Percentiles rank a stretch among this genome's conserved stretches.
These are phyloP conservation scores for Hirschioporus abietinus DNA, from an alignment of 768 basidiomycete genomes.

Conservation along the genomic window DNA sequence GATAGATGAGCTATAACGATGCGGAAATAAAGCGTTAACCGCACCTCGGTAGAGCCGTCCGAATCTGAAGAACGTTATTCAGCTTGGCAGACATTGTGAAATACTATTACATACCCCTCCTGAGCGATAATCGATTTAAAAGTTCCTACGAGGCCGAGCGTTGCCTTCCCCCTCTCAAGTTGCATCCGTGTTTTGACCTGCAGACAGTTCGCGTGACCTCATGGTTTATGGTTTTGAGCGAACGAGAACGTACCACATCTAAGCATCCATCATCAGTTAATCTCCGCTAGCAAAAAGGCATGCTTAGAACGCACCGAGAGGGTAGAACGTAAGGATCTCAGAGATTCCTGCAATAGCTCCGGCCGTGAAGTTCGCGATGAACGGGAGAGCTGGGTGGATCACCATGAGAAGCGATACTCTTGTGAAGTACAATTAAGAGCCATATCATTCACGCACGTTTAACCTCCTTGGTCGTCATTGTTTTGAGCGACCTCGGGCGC, in stretches of 20 bases:
- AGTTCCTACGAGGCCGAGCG: conserved; percentile 75
- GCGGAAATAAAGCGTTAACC: conserved; percentile 8
- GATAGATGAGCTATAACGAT: neutral
- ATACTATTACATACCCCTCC: conserved; percentile 67
- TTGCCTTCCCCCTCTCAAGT: conserved; percentile 77
- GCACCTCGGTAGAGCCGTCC: conserved; percentile 86
- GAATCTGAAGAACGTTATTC: conserved; percentile 35
- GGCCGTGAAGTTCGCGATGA: conserved; percentile 85
- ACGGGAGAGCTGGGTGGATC: conserved; percentile 60
- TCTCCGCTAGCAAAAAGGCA: neutral
- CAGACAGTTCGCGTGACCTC: neutral
- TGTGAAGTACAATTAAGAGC: neutral
- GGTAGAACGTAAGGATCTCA: conserved; percentile 81
- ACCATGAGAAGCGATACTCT: neutral
- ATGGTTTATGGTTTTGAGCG: neutral
- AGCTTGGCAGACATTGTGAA: conserved; percentile 12
- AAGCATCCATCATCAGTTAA: conserved; percentile 7
- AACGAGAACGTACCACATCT: conserved; percentile 74
- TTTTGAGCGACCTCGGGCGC: neutral
- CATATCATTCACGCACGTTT: conserved; percentile 31
- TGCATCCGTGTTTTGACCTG: conserved; percentile 99
- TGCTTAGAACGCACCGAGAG: conserved; percentile 58
- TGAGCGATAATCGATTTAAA: conserved; percentile 78
- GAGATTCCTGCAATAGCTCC: conserved; percentile 95
- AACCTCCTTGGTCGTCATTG: conserved; percentile 14